Base-by-base conservation (phyloP, 768 basidiomycete species). In the Paxillus ammoniavirescens region DNA sequence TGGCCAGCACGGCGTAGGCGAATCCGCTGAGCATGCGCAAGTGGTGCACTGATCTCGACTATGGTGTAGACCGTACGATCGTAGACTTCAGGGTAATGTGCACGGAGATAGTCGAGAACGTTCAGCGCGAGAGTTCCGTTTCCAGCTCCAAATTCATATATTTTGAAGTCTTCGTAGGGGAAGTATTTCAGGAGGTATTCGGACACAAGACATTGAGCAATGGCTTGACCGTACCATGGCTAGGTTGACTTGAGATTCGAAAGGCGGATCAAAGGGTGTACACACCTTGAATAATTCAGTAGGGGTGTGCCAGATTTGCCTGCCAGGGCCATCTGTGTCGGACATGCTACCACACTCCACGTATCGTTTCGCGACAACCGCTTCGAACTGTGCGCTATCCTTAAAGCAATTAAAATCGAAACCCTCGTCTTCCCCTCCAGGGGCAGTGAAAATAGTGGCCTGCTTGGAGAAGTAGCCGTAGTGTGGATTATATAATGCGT, bases 291-390 rank as follows among this genome's bases (percentile, higher is more conserved):
- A 98, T 30, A 99, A 72, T 66, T 98, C 97, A 0, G 93, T 96
- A 0, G 97, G 97, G 2, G 97, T 99, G 71, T 99, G 97, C 97
- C 97, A 99, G 50, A 99, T 75, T 73, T 99, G 96, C 63, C 83
- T 81, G 6, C 93, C 91, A 18, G 87, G 86, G 9, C 88, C 89
- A 36, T 83, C 77, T 53, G 72, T 72, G 57, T 73, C 77, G n/a
- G 58, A 63, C 61, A 84, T 80, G 30, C 74, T 72, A 14, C 87
- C 87, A 63, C 91, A 89, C 18, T 79, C 75, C 44, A 81, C 78
- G 66, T 98, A 98, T 59, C 84, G 80, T 59, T 74, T 72, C 6
- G 87, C 87, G n/a, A 98, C 82, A 57, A 83, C 82, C 50, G 86
- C 83, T 65, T 95, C 86, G 59, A 98, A 98, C 54, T 91, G 83